Evolutionary conservation across 352 stramenopile species (phyloP).

Genomic region (Globisporangium mamillatum): DNA sequence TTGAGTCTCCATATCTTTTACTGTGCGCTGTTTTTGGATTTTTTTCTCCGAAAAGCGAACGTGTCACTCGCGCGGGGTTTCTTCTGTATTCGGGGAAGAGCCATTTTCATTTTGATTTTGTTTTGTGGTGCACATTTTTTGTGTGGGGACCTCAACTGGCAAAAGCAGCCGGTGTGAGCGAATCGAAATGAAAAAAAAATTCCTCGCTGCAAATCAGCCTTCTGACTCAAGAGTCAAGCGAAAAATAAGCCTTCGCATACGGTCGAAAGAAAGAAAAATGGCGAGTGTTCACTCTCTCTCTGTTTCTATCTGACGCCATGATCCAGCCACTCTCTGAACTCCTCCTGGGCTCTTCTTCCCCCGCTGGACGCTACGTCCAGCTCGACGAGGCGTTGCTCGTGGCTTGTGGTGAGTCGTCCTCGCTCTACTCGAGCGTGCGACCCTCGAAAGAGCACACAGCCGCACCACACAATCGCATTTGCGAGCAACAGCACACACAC

Average conservation of each 20-base stretch:
- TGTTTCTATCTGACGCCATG: not conserved
- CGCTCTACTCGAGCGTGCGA: not conserved
- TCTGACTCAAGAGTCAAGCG: not conserved
- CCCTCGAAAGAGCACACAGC: not conserved
- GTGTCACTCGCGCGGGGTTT: not conserved
- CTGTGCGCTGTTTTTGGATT: not conserved
- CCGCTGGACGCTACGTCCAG: not conserved
- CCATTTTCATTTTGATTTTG: not conserved
- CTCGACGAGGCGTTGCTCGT: not conserved
- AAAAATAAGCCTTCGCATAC: not conserved
- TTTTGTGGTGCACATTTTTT: not conserved
- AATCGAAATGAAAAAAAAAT: not conserved
- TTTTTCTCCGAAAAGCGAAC: not conserved
- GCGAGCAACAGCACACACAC: not conserved
- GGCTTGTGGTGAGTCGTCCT: not conserved
- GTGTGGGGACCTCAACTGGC: not conserved
- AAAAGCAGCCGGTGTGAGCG: not conserved
- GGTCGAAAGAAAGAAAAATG: not conserved
- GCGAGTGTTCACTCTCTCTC: not conserved
- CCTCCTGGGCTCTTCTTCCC: not conserved
- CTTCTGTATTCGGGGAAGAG: not conserved
- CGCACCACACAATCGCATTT: conserved; percentile 2
- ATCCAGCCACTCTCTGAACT: not conserved
- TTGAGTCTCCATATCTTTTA: not conserved
- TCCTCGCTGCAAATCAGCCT: not conserved